Conservation (phyloP, 2,329 filamentous ascomycete species). For the Aureobasidium musti region DNA sequence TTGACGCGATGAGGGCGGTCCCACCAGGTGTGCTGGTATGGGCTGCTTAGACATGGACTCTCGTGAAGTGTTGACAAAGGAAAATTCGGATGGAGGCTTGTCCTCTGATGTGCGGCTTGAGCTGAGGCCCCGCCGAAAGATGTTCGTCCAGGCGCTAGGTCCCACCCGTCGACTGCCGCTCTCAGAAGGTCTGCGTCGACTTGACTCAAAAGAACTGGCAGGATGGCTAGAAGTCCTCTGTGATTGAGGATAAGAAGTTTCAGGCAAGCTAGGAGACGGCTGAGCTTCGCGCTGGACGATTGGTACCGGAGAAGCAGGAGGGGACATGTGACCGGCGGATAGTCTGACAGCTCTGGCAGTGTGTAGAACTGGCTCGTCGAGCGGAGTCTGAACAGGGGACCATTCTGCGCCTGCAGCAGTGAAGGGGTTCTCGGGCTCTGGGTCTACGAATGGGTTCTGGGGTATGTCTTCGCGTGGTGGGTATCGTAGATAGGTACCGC, state of each 20-base stretch:
- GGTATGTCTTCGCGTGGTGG: slow-evolving; percentile 31
- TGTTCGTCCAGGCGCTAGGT: slow-evolving; percentile 63
- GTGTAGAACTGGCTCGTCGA: slow-evolving; percentile 52
- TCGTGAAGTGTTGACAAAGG: slow-evolving; percentile 83
- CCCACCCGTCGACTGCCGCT: slow-evolving; percentile 44
- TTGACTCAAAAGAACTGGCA: slow-evolving; percentile 29
- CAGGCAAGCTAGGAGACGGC: slow-evolving; percentile 56
- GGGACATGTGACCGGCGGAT: slow-evolving; percentile 44
- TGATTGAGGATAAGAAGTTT: slow-evolving; percentile 50
- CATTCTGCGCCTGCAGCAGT: slow-evolving; percentile 32
- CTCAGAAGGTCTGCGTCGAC: slow-evolving; percentile 38
- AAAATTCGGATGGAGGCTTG: slow-evolving; percentile 61
- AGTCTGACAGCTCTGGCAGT: slow-evolving; percentile 53
- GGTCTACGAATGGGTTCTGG: slow-evolving; percentile 38
- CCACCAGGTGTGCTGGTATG: slow-evolving; percentile 53
- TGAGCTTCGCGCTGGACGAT: slow-evolving; percentile 42
- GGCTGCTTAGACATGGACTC: slow-evolving; percentile 73
- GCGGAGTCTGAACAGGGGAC: slow-evolving; percentile 46
- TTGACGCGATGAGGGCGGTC: slow-evolving; percentile 46
- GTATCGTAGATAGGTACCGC: slow-evolving; percentile 36
- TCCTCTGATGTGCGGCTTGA: slow-evolving; percentile 43
- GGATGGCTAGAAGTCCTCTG: slow-evolving; percentile 29
- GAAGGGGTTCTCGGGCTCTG: slow-evolving; percentile 28
- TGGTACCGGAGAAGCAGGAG: slow-evolving; percentile 48
- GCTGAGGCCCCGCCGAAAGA: slow-evolving; percentile 65